Evolutionary conservation across 192 early-diverging fungal genomes (phyloP), one percentile per base, ranked within the genome.

Genomic region (Phlyctochytrium bullatum): DNA sequence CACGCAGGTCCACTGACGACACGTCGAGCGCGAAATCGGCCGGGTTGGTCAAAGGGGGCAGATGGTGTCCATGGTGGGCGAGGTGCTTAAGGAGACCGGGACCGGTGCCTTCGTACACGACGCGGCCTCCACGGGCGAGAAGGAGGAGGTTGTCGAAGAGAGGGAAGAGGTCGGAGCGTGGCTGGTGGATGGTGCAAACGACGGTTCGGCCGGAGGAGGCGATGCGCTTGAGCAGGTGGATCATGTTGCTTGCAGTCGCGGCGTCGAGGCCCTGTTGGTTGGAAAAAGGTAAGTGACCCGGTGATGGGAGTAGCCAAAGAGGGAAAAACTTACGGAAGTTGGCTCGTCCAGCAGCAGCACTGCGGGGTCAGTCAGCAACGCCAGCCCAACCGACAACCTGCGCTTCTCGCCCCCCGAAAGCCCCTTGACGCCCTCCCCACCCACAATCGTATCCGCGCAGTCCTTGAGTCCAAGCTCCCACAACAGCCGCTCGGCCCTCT

Each of bases 161-260:
- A 29, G 83, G 81, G 77, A 92, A 91, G 62, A 92, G 85, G 62
- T 92, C 87, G 2, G 88, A 89, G 59, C 84, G 83, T 29, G 92
- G 92, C 20, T 47, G 92, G 65, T 93, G 91, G 57, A 92, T 90
- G 0, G 89, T 89, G 78, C 90, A 87, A 32, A 94, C 74, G 2
- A 92, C 85, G 3, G 89, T 76, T 12, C 69, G 64, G 4, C 74
- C 74, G 3, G 58, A 33, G 16, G 65, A 64, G 0, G 74, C 74
- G 47, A 76, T 71, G 0, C 12, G 30, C 36, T 74, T 73, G 17
- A 76, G 36, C 31, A 61, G 66, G 17, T 47, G 36, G 70, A 76
- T 76, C 65, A 76, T 65, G 57, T 74, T 59, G 27, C 64, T 36
- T 17, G 73, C 73, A 1, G 73, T 67, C 51, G 61, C 66, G 4